A percentile compares a stretch with the other conserved stretches of the same genome.
Evolutionary conservation across 192 early-diverging fungal genomes (phyloP).

Genomic region (Pilaira anomala): DNA sequence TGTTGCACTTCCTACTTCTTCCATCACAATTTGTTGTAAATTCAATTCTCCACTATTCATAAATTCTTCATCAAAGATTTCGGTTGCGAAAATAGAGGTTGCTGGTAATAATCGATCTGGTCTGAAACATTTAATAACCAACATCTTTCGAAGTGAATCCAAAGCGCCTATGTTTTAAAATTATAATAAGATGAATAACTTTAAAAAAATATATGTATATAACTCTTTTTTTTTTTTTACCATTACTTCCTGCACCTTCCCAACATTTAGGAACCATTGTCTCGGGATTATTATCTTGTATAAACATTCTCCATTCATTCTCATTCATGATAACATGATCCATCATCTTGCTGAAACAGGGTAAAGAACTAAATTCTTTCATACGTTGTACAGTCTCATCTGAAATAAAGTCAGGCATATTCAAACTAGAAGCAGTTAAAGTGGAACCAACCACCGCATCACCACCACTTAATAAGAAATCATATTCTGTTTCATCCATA

Average conservation of each 20-base stretch:
- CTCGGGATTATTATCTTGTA: conserved; percentile 44
- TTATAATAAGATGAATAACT: not conserved
- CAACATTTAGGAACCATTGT: conserved; percentile 52
- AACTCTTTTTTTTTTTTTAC: conserved; percentile 23
- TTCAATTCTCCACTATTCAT: conserved; percentile 61
- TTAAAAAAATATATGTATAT: conserved; percentile 3
- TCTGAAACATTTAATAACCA: conserved; percentile 82
- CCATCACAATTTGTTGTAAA: conserved; percentile 60
- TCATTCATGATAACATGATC: conserved; percentile 37
- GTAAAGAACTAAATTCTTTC: conserved; percentile 42
- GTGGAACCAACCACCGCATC: conserved; percentile 42
- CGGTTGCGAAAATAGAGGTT: conserved; percentile 64
- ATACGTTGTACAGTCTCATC: conserved; percentile 48
- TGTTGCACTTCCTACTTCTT: conserved; percentile 70
- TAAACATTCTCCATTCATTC: conserved; percentile 50
- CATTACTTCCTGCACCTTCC: conserved; percentile 32
- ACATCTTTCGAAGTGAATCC: conserved; percentile 69
- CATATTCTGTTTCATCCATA: conserved; percentile 63
- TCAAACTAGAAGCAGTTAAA: conserved; percentile 21
- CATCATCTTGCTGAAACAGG: conserved; percentile 40
- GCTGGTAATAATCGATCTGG: conserved; percentile 86
- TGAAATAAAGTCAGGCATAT: conserved; percentile 45
- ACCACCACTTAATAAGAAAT: conserved; percentile 66
- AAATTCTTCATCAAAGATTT: conserved; percentile 63
- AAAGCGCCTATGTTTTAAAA: conserved; percentile 41